Evolutionary conservation across 345 rosid genomes (phyloP), one percentile per base, ranked within the genome.

Genomic region (Bruguiera gymnorhiza): DNA sequence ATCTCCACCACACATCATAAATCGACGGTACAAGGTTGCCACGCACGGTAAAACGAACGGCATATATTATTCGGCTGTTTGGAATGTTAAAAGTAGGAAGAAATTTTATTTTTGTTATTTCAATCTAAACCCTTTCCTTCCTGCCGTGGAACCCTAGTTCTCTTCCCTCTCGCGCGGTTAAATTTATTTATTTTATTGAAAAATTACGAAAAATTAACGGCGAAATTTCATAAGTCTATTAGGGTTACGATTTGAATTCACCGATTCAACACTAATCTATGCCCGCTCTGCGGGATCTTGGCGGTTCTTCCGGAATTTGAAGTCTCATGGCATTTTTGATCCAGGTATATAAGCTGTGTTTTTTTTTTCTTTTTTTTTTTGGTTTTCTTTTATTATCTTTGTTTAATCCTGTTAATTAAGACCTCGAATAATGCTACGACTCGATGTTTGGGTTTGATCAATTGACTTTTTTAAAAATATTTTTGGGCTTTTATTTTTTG

Each of bases 101-200:
- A 56, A 56, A 21, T 76, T 56, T 20, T 64, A 8, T 57, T 70
- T 51, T 68, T 63, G 19, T 66, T 75, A 62, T 83, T 77, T 75
- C 71, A 72, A 53, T 83, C 79, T 75, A 84, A 86, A 78, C 84
- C 86, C 88, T 73, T 71, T 70, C 84, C 63, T 71, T 79, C 62
- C 16, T 56, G 60, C 60, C 70, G 80, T 78, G 83, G 73, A 80
- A 79, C 83, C 91, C 89, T 84, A 82, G 88, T 79, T 68, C 81
- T 63, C 62, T 52, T 67, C 83, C 84, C 71, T 83, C 78, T 71
- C 65, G 53, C 60, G 48, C 80, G 80, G 63, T 72, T 61, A 67
- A 60, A 62, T 54, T 24, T 52, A 48, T 23, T 37, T 43, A 21
- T 31, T 64, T 39, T 29, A 62, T 32, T 75, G 73, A 75, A 64